A percentile compares a stretch with the other conserved stretches of the same genome.
Evolutionary conservation across 192 early-diverging fungal species (phyloP).

Genomic region (Coemansia sp.): DNA sequence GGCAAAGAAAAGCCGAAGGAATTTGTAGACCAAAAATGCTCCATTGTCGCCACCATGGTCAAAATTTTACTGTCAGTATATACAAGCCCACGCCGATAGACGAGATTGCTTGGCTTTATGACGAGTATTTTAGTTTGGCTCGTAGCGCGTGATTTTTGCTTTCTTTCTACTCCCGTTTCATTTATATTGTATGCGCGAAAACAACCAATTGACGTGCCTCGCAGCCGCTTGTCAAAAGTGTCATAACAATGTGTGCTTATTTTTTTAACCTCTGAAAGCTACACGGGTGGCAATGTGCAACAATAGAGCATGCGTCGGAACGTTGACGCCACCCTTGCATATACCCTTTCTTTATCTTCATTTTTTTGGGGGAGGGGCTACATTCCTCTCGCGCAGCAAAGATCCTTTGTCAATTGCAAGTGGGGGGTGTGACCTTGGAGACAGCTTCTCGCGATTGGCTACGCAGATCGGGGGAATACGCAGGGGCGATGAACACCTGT

Average conservation of each 20-base stretch:
- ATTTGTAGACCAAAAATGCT: too few species aligned
- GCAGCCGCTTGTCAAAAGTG: neutral
- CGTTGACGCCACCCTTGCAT: neutral
- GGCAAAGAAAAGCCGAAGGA: too few species aligned
- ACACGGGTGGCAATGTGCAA: neutral
- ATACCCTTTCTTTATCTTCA: neutral
- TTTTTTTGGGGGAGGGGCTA: neutral
- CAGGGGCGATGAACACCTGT: neutral
- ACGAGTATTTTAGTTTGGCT: neutral
- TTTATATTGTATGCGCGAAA: neutral
- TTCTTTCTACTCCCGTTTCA: neutral
- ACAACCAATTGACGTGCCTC: neutral
- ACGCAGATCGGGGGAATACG: neutral
- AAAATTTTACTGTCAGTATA: neutral
- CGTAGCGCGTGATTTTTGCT: neutral
- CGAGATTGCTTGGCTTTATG: neutral
- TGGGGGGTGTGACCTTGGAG: neutral
- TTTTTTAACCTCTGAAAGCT: neutral
- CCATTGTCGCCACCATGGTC: neutral
- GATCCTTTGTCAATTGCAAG: neutral
- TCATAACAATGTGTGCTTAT: neutral
- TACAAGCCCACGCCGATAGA: neutral
- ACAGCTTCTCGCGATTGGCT: neutral
- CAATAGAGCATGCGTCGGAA: neutral
- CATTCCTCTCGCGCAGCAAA: neutral